Evolutionary conservation across 2,329 filamentous ascomycete genomes (phyloP), one percentile per base, ranked within the genome.

Genomic region (Aspergillus sp.): DNA sequence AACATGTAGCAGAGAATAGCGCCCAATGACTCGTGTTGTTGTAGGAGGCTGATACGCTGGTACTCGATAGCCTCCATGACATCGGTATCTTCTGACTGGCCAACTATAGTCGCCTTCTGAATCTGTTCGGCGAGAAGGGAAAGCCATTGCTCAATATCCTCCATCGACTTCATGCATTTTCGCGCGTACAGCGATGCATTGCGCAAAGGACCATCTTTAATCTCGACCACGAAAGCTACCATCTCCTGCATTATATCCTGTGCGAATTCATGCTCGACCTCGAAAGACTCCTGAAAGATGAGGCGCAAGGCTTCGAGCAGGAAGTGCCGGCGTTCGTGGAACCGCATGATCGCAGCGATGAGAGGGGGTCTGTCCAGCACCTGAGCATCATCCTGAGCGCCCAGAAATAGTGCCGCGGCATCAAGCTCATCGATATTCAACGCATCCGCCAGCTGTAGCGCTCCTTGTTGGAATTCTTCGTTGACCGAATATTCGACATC

Each of bases 371-470:
- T 84, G 55, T 90, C 90, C 4, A 91, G 78, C 14, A 83, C 78
- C 42, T 83, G 78, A 14, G 85, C 80, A 61, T 92, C 87, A 34
- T 85, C 81, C 66, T 89, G 83, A 16, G 89, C 86, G 50, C 87
- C 85, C 47, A 95, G 76, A 52, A 96, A 84, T 46, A 94, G 82
- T 60, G 82, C 81, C 9, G 91, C 89, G 16, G 93, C 88, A 63
- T 94, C 84, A 52, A 96, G 70, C 72, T 99, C 95, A 73, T 99
- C 92, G 48, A 99, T 79, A 64, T 96, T 87, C 56, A 97, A 79
- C 61, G 91, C 89, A 71, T 97, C 92, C 50, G 93, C 89, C 34
- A 99, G 79, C 63, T 90, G 84, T 29, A 96, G 79, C 20, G 86
- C 84, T 61, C 88, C 85, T 71, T 96, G 88, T 66, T 93, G 86